Conservation (phyloP, 345 rosid genomes). For the Viola odorata region DNA sequence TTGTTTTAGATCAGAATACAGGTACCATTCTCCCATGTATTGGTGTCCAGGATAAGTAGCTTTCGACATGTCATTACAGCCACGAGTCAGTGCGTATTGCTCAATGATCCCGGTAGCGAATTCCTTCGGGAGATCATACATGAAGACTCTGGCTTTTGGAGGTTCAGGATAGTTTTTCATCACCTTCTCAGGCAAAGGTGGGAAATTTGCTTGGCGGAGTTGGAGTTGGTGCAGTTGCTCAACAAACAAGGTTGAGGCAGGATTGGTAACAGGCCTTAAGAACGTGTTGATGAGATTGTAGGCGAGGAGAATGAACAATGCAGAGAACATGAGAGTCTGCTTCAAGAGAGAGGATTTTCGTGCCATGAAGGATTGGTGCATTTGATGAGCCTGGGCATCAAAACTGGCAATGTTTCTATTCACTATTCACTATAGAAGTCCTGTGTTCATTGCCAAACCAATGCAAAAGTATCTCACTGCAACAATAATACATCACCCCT, state of each 20-base stretch:
- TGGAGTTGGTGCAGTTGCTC: constrained; percentile 12
- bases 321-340: constrained; percentile 38
- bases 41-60: constrained; percentile 94
- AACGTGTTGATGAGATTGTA: constrained; percentile 59
- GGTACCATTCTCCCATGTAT: constrained; percentile 97
- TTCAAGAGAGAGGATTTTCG: constrained; percentile 78
- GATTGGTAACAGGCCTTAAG: constrained; percentile 39
- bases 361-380: constrained; percentile 48
- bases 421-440: no score
- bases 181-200: constrained; percentile 1
- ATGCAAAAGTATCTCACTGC: no score
- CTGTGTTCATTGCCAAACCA: no score
- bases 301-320: constrained; percentile 50
- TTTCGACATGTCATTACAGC: constrained; percentile 41
- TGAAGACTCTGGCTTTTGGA: constrained; percentile 47
- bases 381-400: no score
- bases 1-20: constrained; percentile 60
- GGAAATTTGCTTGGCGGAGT: constrained; percentile 20
- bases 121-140: constrained; percentile 74
- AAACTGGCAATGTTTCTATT: no score
- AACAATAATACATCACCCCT: no score
- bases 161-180: no score
- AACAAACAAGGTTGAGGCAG: constrained; percentile 18
- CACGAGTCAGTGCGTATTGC: constrained; percentile 72
- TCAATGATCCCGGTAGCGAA: constrained; percentile 78